Conservation (phyloP, 2,329 filamentous ascomycete genomes). For the Ampelomyces quisqualis region DNA sequence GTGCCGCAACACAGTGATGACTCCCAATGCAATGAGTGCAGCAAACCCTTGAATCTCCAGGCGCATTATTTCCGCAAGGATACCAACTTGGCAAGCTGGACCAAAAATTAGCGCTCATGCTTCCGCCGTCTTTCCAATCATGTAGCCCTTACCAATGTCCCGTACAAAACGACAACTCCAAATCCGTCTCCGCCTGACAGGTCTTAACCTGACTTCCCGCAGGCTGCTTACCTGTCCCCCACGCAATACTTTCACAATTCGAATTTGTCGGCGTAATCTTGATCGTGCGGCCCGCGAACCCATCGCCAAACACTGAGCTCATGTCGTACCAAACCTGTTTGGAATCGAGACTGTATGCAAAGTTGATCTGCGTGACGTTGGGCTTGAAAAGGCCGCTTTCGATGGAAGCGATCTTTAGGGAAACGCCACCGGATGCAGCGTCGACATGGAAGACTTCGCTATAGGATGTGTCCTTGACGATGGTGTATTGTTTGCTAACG, state of each 20-base stretch:
- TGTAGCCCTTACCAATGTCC: constrained; percentile 12
- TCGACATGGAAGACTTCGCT: constrained; percentile 25
- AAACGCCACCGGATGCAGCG: constrained; percentile 23
- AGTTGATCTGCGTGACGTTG: constrained; percentile 32
- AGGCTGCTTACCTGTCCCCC: constrained; percentile 25
- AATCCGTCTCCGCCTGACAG: constrained; percentile 23
- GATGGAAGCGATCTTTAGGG: constrained; percentile 25
- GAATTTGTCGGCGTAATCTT: constrained; percentile 26
- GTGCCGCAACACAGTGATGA: constrained; percentile 30
- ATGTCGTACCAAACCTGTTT: constrained; percentile 32
- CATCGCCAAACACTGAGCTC: constrained; percentile 31
- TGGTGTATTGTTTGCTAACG: constrained; percentile 14
- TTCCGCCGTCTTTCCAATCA: too few relatives aligned
- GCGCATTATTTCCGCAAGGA: constrained; percentile 23
- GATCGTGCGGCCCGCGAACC: constrained; percentile 26
- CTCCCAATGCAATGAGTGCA: constrained; percentile 35
- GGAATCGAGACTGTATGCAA: constrained; percentile 31
- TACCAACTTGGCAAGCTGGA: constrained; percentile 33
- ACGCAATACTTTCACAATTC: constrained; percentile 27
- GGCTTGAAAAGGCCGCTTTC: constrained; percentile 28
- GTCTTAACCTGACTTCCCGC: constrained; percentile 25
- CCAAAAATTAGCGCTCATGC: not conserved
- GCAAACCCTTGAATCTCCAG: constrained; percentile 21
- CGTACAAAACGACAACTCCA: constrained; percentile 33
- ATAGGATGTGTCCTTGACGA: constrained; percentile 29